Percentiles rank a stretch among this genome's conserved stretches.
Evolutionary conservation across 1,139 yeast genomes (phyloP).

Genomic region (Schizosaccharomyces versatilis): DNA sequence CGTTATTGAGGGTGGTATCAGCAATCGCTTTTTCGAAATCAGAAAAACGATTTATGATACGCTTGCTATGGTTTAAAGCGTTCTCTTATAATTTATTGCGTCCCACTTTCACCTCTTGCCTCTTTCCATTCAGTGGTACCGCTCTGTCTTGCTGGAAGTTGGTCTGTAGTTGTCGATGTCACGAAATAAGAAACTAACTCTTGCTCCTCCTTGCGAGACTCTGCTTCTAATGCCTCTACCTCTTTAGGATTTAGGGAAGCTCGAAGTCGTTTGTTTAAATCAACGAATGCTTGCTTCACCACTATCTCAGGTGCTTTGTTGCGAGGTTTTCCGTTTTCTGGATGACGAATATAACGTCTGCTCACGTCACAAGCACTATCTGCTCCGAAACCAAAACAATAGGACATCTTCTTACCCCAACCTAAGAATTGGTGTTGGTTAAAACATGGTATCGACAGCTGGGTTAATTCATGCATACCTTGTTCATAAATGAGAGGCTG

Average conservation of each 20-base stretch:
- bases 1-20: slow-evolving; percentile 60
- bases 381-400: not conserved
- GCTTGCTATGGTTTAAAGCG: slow-evolving; percentile 5
- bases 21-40: slow-evolving; percentile 57
- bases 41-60: slow-evolving; percentile 33
- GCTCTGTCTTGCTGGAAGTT: not conserved
- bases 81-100: not conserved
- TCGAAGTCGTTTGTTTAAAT: not conserved
- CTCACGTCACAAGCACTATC: slow-evolving; percentile 2
- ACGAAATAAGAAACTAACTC: not conserved
- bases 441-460: not conserved
- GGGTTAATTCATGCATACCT: not conserved
- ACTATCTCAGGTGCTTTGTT: not conserved
- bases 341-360: not conserved
- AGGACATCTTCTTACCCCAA: slow-evolving; percentile 1
- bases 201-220: not conserved
- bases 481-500: slow-evolving; percentile 44
- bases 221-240: not conserved
- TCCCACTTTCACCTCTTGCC: not conserved
- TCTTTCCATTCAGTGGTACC: not conserved
- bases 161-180: not conserved
- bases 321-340: not conserved
- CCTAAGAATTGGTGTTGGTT: not conserved
- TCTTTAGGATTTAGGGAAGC: not conserved
- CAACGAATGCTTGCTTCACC: not conserved